Evolutionary conservation across 2,329 filamentous ascomycete species (phyloP).

Genomic region (Curvularia verruculosa): DNA sequence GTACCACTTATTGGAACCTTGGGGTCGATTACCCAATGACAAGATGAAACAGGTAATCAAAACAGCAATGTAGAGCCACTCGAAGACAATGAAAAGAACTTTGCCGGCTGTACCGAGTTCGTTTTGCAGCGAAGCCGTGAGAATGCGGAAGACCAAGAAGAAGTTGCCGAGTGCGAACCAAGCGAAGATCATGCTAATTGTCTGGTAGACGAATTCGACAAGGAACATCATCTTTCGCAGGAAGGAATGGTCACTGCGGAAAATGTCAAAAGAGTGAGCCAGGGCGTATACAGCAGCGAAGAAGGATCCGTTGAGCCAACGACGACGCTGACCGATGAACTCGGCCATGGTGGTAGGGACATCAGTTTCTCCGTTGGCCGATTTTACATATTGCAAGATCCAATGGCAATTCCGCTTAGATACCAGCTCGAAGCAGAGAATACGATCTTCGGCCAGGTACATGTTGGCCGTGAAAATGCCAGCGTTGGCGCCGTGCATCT

Average conservation of each 20-base stretch:
- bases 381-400: conserved; percentile 98
- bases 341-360: conserved; percentile 94
- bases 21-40: conserved; percentile 90
- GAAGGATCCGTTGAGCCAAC: conserved; percentile 98
- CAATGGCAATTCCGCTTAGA: conserved; percentile 97
- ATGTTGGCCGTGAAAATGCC: conserved; percentile 99
- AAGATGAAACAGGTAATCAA: conserved; percentile 95
- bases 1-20: conserved; percentile 92
- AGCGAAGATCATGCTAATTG: conserved; percentile 95
- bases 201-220: conserved; percentile 92
- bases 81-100: conserved; percentile 86
- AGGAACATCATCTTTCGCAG: conserved; percentile 88
- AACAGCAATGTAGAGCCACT: conserved; percentile 93
- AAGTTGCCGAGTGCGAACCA: conserved; percentile 99
- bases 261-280: conserved; percentile 94
- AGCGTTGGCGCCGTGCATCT: conserved; percentile 88
- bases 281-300: conserved; percentile 96
- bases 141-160: conserved; percentile 97
- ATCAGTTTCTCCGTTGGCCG: conserved; percentile 93
- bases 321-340: conserved; percentile 90
- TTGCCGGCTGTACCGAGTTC: conserved; percentile 79
- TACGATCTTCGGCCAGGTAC: conserved; percentile 98
- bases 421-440: conserved; percentile 97
- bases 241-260: conserved; percentile 87
- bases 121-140: conserved; percentile 83